Conservation (phyloP, 202 grass and related monocot species). For the Eragrostis tef region DNA sequence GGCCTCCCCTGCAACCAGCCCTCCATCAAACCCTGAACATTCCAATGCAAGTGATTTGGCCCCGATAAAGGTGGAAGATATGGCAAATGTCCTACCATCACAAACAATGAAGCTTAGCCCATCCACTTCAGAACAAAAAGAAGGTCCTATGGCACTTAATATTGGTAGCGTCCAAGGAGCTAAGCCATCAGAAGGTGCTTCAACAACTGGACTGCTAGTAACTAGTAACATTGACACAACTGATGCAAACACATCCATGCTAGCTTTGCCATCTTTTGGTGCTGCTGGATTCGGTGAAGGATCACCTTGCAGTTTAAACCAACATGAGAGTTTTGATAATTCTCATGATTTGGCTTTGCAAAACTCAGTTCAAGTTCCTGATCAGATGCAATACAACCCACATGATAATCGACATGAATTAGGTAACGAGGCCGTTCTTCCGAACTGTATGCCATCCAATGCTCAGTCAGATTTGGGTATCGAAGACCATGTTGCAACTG, state of each 20-base stretch:
- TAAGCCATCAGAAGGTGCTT: slow-evolving; percentile 49
- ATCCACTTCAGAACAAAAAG: slow-evolving; percentile 55
- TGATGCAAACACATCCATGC: slow-evolving; percentile 50
- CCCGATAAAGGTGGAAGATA: slow-evolving; percentile 48
- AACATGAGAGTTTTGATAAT: slow-evolving; percentile 54
- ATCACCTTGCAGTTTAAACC: slow-evolving; percentile 51
- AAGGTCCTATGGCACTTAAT: slow-evolving; percentile 43
- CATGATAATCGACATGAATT: slow-evolving; percentile 49
- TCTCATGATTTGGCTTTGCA: slow-evolving; percentile 49
- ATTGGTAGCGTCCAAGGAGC: slow-evolving; percentile 43
- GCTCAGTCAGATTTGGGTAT: slow-evolving; percentile 51
- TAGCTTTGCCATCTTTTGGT: slow-evolving; percentile 52
- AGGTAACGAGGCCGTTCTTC: slow-evolving; percentile 39
- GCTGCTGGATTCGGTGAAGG: slow-evolving; percentile 60
- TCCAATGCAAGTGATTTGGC: slow-evolving; percentile 43
- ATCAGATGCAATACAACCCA: slow-evolving; percentile 57
- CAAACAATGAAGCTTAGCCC: slow-evolving; percentile 46
- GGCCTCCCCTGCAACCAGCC: slow-evolving; percentile 42
- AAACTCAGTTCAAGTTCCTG: slow-evolving; percentile 52
- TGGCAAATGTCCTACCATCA: slow-evolving; percentile 38
- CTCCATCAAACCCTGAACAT: slow-evolving; percentile 45
- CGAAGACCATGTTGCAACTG: slow-evolving; percentile 48
- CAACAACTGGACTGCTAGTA: slow-evolving; percentile 33
- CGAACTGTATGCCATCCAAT: slow-evolving; percentile 54
- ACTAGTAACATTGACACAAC: slow-evolving; percentile 31